Evolutionary conservation across 2,329 filamentous ascomycete species (phyloP).

Genomic region (Akanthomyces lecanii): DNA sequence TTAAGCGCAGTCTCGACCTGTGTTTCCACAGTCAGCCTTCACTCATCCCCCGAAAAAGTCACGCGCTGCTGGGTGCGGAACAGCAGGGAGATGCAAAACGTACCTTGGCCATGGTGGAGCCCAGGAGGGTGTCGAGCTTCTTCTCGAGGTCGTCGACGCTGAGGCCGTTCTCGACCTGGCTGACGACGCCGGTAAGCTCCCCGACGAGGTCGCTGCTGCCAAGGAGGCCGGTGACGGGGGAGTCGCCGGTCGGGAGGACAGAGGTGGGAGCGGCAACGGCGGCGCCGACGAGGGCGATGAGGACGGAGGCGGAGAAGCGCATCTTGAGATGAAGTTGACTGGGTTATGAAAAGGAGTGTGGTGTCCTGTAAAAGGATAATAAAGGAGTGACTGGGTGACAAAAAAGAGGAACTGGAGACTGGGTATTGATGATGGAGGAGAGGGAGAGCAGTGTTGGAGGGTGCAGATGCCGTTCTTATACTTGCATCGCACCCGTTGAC

Average conservation of each 20-base stretch:
- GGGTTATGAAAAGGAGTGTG: constrained; percentile 12
- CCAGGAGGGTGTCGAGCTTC: constrained; percentile 21
- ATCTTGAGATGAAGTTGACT: constrained; percentile 17
- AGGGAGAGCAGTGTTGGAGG: not conserved
- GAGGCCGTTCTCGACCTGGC: constrained; percentile 20
- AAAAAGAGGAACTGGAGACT: not conserved
- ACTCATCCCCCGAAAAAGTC: too few relatives aligned
- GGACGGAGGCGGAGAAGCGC: constrained; percentile 21
- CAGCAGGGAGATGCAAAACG: not conserved
- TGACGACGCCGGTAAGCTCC: constrained; percentile 19
- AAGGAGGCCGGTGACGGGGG: constrained; percentile 13
- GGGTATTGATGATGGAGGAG: constrained; percentile 5
- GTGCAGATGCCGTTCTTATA: constrained; percentile 9
- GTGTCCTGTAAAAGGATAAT: constrained; percentile 14
- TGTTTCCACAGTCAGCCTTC: not conserved
- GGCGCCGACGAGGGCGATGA: constrained; percentile 20
- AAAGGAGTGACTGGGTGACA: constrained; percentile 16
- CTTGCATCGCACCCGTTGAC: not conserved
- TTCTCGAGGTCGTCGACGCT: constrained; percentile 20
- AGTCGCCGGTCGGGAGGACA: not conserved
- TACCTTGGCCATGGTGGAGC: constrained; percentile 20
- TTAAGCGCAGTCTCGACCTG: constrained; percentile 22
- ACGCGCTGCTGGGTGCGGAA: not conserved
- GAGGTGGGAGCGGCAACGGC: constrained; percentile 17
- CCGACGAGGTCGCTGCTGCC: constrained; percentile 11